Conservation (phyloP, 768 basidiomycete species). For the Imleria badia region DNA sequence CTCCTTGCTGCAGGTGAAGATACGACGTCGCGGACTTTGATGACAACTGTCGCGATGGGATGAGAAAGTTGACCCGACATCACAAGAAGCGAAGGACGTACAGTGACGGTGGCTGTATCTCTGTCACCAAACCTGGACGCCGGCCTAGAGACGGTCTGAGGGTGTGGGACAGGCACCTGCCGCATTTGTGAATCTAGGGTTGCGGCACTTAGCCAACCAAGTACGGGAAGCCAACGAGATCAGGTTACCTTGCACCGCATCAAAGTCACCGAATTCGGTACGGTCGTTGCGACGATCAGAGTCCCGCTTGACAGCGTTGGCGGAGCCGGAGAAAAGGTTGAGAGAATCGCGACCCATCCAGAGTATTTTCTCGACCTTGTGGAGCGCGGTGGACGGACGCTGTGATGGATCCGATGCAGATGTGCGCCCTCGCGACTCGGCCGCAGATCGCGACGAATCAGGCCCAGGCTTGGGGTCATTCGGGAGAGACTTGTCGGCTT, state of each 20-base stretch:
- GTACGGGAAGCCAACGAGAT: not conserved
- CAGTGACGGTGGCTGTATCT: slow-evolving; percentile 23
- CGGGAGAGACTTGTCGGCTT: not conserved
- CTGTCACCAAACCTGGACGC: slow-evolving; percentile 15
- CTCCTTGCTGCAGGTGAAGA: too few relatives aligned
- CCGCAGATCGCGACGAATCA: slow-evolving; percentile 2
- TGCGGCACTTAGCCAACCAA: not conserved
- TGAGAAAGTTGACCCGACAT: slow-evolving; percentile 9
- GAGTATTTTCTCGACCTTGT: slow-evolving; percentile 35
- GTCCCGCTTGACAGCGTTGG: slow-evolving; percentile 8
- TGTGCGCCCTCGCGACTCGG: slow-evolving; percentile 5
- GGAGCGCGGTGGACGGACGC: slow-evolving; percentile 27
- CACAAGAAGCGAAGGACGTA: slow-evolving; percentile 7
- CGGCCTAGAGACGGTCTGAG: slow-evolving; percentile 9
- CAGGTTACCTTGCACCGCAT: slow-evolving; percentile 29
- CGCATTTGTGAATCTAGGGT: slow-evolving; percentile 17
- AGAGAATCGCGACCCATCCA: slow-evolving; percentile 33
- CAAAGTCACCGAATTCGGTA: slow-evolving; percentile 11
- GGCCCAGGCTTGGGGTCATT: not conserved
- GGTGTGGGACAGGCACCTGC: slow-evolving; percentile 8
- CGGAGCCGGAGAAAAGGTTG: slow-evolving; percentile 26
- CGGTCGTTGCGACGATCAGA: slow-evolving; percentile 16
- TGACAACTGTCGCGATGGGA: slow-evolving; percentile 18
- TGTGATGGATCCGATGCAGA: slow-evolving; percentile 3
- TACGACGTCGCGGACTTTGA: slow-evolving; percentile 21